Evolutionary conservation across 2,329 filamentous ascomycete species (phyloP).

Genomic region (Davidsoniella australis): DNA sequence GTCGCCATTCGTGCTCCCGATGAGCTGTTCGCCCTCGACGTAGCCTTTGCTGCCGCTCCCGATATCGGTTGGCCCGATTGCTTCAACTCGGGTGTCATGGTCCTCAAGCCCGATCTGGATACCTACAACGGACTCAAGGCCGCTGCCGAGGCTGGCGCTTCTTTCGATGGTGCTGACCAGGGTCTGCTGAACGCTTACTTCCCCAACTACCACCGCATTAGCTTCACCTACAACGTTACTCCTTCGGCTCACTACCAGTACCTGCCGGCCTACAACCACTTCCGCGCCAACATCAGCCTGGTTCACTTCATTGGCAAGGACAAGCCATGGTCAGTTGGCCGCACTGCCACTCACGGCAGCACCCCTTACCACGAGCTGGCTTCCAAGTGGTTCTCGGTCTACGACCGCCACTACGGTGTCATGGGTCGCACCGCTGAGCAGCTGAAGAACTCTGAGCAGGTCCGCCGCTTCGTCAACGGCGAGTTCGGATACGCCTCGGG

Average conservation of each 20-base stretch:
- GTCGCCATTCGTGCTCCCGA: conserved; percentile 83
- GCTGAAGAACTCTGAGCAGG: conserved; percentile 16
- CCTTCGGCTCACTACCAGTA: conserved; percentile 96
- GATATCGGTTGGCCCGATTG: conserved; percentile 97
- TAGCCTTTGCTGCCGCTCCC: conserved; percentile 55
- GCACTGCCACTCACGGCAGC: conserved; percentile 24
- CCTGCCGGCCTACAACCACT: conserved; percentile 83
- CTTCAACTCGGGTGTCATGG: conserved; percentile 98
- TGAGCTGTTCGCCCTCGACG: conserved; percentile 60
- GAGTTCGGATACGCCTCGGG: conserved; percentile 23
- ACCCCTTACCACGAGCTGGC: conserved; percentile 52
- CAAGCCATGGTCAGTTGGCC: conserved; percentile 71
- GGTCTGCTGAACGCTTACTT: conserved; percentile 93
- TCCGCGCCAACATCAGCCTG: conserved; percentile 74
- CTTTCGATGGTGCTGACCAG: conserved; percentile 94
- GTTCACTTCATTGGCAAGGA: conserved; percentile 86
- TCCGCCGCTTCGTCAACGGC: conserved; percentile 38
- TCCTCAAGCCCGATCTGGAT: conserved; percentile 66
- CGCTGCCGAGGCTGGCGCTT: conserved; percentile 72
- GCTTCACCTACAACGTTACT: conserved; percentile 94
- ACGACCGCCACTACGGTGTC: conserved; percentile 64
- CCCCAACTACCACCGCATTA: conserved; percentile 68
- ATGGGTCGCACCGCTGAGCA: conserved; percentile 15
- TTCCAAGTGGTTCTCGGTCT: conserved; percentile 84
- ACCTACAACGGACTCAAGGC: conserved; percentile 75